These are phyloP conservation scores for Cavenderia fasciculata DNA, from an alignment of 78 protist genomes.

Conservation along the genomic window DNA sequence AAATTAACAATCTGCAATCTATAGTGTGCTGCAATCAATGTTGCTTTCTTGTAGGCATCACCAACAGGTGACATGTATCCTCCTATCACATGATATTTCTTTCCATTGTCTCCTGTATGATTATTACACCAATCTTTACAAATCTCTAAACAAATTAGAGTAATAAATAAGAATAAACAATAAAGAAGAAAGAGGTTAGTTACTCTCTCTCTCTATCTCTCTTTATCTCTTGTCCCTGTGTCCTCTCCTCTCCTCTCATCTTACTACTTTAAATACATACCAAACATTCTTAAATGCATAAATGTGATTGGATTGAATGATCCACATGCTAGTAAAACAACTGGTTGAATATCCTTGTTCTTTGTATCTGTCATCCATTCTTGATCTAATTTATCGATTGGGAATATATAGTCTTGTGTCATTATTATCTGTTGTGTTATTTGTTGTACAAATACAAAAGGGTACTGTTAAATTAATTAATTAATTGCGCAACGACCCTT, in stretches of 20 bases:
- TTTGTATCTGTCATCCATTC: too few species aligned
- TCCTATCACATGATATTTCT: slow-evolving; percentile 41
- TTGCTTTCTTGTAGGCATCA: slow-evolving; percentile 67
- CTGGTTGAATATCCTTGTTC: too few species aligned
- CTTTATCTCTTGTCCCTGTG: too few species aligned
- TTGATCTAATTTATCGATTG: too few species aligned
- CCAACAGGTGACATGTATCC: slow-evolving; percentile 77
- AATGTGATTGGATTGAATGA: slow-evolving; percentile 67
- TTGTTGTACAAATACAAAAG: too few species aligned
- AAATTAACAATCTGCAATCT: slow-evolving; percentile 14
- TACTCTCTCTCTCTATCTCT: too few species aligned
- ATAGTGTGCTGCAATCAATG: slow-evolving; percentile 25
- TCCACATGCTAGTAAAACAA: slow-evolving; percentile 48
- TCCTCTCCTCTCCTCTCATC: too few species aligned
- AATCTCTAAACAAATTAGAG: not conserved
- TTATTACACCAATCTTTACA: slow-evolving; percentile 31
- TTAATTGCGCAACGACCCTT: too few species aligned
- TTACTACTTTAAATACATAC: slow-evolving; percentile 3
- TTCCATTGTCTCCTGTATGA: not conserved
- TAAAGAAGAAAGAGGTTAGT: too few species aligned
- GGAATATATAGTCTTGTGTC: too few species aligned
- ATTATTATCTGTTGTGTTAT: too few species aligned
- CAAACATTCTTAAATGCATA: slow-evolving; percentile 78
- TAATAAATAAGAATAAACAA: not conserved
- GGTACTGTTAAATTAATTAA: too few species aligned